Percentiles rank a stretch among this genome's conserved stretches.
phyloP scores from a whole-genome alignment of 257 asterid genomes.

The Eustoma russellianum region DNA sequence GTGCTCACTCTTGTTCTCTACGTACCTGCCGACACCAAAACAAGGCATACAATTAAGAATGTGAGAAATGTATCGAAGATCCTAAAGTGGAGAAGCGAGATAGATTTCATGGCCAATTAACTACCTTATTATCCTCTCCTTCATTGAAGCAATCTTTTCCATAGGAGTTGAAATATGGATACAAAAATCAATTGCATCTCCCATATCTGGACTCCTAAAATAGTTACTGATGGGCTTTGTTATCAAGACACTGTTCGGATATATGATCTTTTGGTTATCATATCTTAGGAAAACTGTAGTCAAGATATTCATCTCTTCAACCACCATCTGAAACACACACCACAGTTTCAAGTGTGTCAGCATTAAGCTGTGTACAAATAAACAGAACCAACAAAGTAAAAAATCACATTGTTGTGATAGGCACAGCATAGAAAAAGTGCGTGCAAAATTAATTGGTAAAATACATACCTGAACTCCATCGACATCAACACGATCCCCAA shows the following conservation, averaged over 20 bases:
- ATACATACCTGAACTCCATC: slow-evolving; percentile 66
- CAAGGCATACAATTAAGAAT: neutral
- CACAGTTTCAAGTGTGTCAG: neutral
- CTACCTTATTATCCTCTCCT: slow-evolving; percentile 70
- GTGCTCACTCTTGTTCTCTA: slow-evolving; percentile 56
- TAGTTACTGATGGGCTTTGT: slow-evolving; percentile 71
- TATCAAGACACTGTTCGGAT: slow-evolving; percentile 66
- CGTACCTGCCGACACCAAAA: slow-evolving; percentile 33
- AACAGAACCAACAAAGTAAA: neutral
- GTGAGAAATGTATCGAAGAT: neutral
- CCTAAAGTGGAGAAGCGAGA: no score
- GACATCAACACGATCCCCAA: slow-evolving; percentile 88
- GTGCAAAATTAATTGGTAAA: no score
- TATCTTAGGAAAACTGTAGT: slow-evolving; percentile 66
- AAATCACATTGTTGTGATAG: neutral
- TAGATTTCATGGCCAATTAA: no score
- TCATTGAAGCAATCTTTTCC: slow-evolving; percentile 62
- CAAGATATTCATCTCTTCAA: slow-evolving; percentile 90
- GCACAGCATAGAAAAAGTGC: neutral
- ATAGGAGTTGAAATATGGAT: slow-evolving; percentile 67
- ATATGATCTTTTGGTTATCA: slow-evolving; percentile 67
- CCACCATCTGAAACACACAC: slow-evolving; percentile 61
- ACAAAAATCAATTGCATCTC: slow-evolving; percentile 70
- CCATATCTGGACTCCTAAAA: slow-evolving; percentile 93
- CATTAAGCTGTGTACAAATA: no score